Base-by-base conservation (phyloP, 768 basidiomycete species). In the Pleurotus eryngii region DNA sequence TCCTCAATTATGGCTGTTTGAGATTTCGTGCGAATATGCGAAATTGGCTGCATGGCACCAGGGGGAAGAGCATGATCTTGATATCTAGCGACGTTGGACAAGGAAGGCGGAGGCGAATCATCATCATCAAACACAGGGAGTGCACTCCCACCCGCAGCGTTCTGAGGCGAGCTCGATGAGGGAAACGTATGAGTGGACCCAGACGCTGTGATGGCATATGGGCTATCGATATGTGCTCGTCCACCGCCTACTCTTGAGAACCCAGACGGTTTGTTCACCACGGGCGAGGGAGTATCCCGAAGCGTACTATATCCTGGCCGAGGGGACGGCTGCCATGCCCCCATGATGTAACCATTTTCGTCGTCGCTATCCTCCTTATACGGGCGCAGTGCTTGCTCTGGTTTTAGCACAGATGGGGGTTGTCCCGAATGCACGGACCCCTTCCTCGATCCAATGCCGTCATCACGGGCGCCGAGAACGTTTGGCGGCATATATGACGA, bases 171-270 rank as follows among this genome's bases (percentile, higher is more conserved):
- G 22, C 51, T 39, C 20, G 83, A 72, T 6, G 87, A 87, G 9
- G 86, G 85, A 74, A 88, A 85, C 1, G 87, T 81, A 56, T 85
- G 77, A 2, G 81, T 85, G 17, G 87, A 86, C 1, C 80, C 80
- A 14, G 76, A 70, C 11, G 81, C 72, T 2, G 30, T 35, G 53
- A 92, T 90, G 0, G 91, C 87, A 68, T 95, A 97, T 0, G 95
- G 95, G 7, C 87, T 75, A 56, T 93, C 88, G 49, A 86, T 90
- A 64, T 94, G 87, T 1, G 95, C 90, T 40, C 87, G 79, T 27
- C 95, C 95, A 11, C 95, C 95, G 12, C 90, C 88, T 2, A 98
- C 82, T 48, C 93, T 81, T 4, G 91, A 83, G 73, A 98, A 97
- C 2, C 92, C 92, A 17, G 88, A 81, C 5, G 70, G 59, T 26